phyloP scores from a whole-genome alignment of 2,329 filamentous ascomycete genomes.

The Camptophora hylomeconis region DNA sequence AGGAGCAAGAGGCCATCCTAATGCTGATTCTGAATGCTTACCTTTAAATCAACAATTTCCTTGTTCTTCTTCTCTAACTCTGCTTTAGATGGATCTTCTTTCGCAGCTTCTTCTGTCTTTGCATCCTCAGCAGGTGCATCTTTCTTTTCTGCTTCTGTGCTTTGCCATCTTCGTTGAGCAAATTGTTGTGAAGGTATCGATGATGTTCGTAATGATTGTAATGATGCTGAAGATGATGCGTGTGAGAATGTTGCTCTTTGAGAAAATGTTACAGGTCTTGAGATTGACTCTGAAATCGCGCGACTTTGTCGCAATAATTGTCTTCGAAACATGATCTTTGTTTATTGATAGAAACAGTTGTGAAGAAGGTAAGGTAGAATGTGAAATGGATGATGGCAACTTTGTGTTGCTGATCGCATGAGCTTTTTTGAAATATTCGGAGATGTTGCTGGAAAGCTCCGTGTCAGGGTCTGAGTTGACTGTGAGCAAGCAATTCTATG shows the following conservation, averaged over 20 bases:
- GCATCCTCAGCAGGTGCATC: conserved; percentile 30
- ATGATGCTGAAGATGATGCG: conserved; percentile 10
- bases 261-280: conserved; percentile 22
- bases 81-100: conserved; percentile 42
- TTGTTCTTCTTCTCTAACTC: conserved; percentile 60
- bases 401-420: conserved; percentile 7
- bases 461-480: too few species aligned
- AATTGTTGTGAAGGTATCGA: conserved; percentile 23
- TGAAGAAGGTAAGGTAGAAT: too few species aligned
- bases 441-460: too few species aligned
- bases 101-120: conserved; percentile 30
- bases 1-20: not conserved
- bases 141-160: conserved; percentile 26
- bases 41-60: conserved; percentile 74
- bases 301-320: conserved; percentile 29
- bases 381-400: too few species aligned
- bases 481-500: too few species aligned
- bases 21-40: conserved; percentile 27
- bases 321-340: conserved; percentile 27
- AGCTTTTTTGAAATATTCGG: too few species aligned
- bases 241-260: conserved; percentile 18
- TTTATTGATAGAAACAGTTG: conserved; percentile 3
- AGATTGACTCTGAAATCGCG: conserved; percentile 20
- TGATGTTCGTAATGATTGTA: conserved; percentile 14
- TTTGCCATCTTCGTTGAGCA: conserved; percentile 29